Evolutionary conservation across 2,329 filamentous ascomycete genomes (phyloP).

Genomic region (Trichophyton equinum): DNA sequence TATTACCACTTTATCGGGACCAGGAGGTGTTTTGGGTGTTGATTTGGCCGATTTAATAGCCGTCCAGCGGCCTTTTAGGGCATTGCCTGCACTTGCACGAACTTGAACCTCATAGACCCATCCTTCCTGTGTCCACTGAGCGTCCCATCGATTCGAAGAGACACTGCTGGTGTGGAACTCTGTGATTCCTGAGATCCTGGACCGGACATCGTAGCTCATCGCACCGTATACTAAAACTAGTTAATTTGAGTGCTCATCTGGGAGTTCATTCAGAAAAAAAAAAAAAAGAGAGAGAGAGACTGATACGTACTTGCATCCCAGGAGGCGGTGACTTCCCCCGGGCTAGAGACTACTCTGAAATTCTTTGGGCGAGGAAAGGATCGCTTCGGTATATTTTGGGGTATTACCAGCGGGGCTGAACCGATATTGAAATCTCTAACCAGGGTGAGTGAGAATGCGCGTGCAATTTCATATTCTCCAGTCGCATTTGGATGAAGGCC

Average conservation of each 20-base stretch:
- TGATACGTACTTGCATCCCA: neutral
- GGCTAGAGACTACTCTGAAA: neutral
- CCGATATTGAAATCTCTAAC: neutral
- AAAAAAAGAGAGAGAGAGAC: no score
- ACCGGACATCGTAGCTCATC: neutral
- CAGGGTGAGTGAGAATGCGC: neutral
- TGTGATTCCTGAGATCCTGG: neutral
- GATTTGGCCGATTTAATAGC: neutral
- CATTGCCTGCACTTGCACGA: neutral
- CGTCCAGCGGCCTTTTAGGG: neutral
- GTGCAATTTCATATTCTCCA: slow-evolving; percentile 1
- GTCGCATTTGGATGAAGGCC: slow-evolving; percentile 2
- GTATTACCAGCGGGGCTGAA: neutral
- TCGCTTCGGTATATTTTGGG: neutral
- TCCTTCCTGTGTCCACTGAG: neutral
- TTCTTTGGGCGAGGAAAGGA: neutral
- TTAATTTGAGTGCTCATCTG: neutral
- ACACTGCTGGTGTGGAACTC: neutral
- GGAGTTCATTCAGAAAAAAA: neutral
- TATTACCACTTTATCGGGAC: neutral
- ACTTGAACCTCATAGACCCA: neutral
- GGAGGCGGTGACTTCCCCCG: neutral
- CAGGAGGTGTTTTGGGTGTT: neutral
- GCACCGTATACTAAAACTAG: neutral
- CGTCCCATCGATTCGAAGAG: neutral